Percentiles rank a stretch among this genome's conserved stretches.
Conservation (phyloP, 2,329 filamentous ascomycete genomes). For the Massarina eburnea region DNA sequence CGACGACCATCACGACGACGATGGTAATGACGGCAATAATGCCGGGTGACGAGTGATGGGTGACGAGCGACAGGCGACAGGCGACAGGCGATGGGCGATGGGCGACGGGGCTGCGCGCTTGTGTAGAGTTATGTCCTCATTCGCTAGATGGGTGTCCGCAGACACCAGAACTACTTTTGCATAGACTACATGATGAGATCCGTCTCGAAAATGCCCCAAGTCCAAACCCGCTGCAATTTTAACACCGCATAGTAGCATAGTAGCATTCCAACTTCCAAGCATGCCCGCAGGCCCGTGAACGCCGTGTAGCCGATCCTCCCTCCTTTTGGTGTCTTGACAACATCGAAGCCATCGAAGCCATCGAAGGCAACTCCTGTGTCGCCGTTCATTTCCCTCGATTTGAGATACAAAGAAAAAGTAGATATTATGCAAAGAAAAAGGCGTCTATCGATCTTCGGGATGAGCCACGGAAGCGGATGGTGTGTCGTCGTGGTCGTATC, state of each 20-base stretch:
- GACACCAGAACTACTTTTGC: slow-evolving; percentile 32
- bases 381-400: slow-evolving; percentile 7
- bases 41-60: not conserved
- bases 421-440: not conserved
- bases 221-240: slow-evolving; percentile 34
- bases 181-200: slow-evolving; percentile 39
- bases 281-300: slow-evolving; percentile 24
- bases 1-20: too few species aligned
- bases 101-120: too few species aligned
- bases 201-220: slow-evolving; percentile 19
- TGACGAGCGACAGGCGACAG: too few species aligned
- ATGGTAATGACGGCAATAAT: too few species aligned
- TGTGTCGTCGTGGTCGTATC: slow-evolving; percentile 38
- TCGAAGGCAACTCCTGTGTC: slow-evolving; percentile 26
- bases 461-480: slow-evolving; percentile 24
- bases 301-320: slow-evolving; percentile 32
- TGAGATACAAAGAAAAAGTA: not conserved
- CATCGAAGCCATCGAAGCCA: too few species aligned
- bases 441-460: slow-evolving; percentile 25
- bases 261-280: slow-evolving; percentile 3
- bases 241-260: not conserved
- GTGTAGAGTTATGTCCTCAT: too few species aligned
- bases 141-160: not conserved
- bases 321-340: slow-evolving; percentile 30
- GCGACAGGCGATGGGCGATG: too few species aligned